Base-by-base conservation (phyloP, 192 early-diverging fungal species). In the Lunasporangiospora selenospora region DNA sequence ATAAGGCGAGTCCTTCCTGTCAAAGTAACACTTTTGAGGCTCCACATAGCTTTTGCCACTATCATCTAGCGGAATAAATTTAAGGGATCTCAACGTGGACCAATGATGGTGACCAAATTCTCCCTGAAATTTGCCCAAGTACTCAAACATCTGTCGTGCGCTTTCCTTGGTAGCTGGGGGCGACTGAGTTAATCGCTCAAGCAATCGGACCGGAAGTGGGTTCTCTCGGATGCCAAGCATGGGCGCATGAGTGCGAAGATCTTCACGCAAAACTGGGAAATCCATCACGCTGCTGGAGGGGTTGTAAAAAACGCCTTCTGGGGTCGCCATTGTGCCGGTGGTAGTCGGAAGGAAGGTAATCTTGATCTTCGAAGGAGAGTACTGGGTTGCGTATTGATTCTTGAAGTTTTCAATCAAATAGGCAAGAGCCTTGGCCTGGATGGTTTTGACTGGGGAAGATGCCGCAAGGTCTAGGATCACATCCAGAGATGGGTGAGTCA, bases 321-420 rank as follows among this genome's bases (percentile, higher is more conserved):
- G 93, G 3, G 62, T 70, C 3, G 75, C 77, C 37, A 90, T 75
- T 8, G 65, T 58, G 2, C 60, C 54, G 1, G 67, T 64, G 0
- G 67, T 53, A 26, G 83, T 80, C 0, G 92, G 92, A 1, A 95
- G 52, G 69, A 94, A 96, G 9, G 80, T 60, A 0, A 60, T 56
- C 16, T 76, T 77, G 36, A 92, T 54, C 3, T 42, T 59, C 1
- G 29, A 43, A 1, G 83, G 57, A n/a, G 69, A 63, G 56, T 92
- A 95, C 13, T 69, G 43, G 4, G 50, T 16, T 2, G 58, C 24
- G 51, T 94, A 95, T 21, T 77, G 58, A 0, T 65, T 60, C 48
- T 88, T 81, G 52, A 80, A 86, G 47, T 93, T 78, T 10, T 91
- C 88, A 8, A 90, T 56, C 42, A 96, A 85, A 71, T 94, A 93